phyloP scores from a whole-genome alignment of 2,329 filamentous ascomycete species.

The Tolypocladium ovalisporum region DNA sequence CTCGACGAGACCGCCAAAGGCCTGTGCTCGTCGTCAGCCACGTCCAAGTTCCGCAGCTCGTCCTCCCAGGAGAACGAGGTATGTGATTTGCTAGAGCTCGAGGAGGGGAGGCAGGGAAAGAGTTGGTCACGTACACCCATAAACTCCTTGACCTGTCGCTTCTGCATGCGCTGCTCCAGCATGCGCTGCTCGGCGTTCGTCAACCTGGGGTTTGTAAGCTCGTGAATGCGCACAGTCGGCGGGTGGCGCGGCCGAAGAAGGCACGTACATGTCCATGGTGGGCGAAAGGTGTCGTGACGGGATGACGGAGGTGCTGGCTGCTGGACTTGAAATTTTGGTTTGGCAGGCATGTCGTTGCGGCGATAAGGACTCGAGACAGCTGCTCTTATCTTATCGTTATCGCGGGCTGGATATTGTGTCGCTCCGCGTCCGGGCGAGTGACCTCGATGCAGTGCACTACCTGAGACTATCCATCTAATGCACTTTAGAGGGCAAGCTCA shows the following conservation, averaged over 20 bases:
- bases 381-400: not conserved
- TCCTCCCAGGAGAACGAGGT: not conserved
- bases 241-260: not conserved
- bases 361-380: not conserved
- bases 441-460: too few species aligned
- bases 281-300: constrained; percentile 1
- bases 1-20: constrained; percentile 44
- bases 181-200: constrained; percentile 76
- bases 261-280: constrained; percentile 9
- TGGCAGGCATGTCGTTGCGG: not conserved
- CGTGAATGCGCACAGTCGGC: not conserved
- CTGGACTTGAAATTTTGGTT: constrained; percentile 16
- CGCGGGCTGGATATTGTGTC: constrained; percentile 38
- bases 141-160: constrained; percentile 98
- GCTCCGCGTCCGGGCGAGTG: constrained; percentile 28
- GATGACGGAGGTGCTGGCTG: not conserved
- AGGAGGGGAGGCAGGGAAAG: not conserved
- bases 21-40: constrained; percentile 12
- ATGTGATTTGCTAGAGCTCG: not conserved
- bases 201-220: constrained; percentile 36
- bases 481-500: not conserved
- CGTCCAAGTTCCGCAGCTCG: not conserved
- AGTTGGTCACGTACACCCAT: constrained; percentile 65
- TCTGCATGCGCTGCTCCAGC: constrained; percentile 89
- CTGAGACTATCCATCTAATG: not conserved